These are phyloP conservation scores for Globisporangium mamillatum DNA, from an alignment of 352 stramenopile species.

Conservation along the genomic window DNA sequence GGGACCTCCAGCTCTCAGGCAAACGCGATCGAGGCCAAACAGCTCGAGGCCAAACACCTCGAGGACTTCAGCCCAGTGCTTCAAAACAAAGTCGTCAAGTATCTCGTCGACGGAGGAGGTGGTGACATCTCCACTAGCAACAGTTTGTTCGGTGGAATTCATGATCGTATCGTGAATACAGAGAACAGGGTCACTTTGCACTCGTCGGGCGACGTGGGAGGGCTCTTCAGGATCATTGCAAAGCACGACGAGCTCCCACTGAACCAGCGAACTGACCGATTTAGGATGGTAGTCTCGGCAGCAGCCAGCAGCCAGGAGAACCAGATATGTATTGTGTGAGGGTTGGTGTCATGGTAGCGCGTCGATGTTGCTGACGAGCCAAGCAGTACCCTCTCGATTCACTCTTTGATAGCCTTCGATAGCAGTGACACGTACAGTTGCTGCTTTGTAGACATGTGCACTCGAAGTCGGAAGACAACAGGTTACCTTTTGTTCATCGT, in stretches of 20 bases:
- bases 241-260: background rate
- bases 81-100: background rate
- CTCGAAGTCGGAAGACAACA: background rate
- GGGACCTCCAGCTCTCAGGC: background rate
- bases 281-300: background rate
- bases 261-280: slow-evolving; percentile 1
- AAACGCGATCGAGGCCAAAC: background rate
- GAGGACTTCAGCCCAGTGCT: background rate
- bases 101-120: background rate
- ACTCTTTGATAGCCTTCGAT: background rate
- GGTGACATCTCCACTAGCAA: background rate
- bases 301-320: background rate
- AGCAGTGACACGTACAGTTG: background rate
- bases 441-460: background rate
- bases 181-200: background rate
- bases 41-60: background rate
- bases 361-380: background rate
- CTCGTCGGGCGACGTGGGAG: background rate
- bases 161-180: background rate
- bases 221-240: background rate
- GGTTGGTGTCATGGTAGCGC: background rate
- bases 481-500: background rate
- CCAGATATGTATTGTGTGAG: background rate
- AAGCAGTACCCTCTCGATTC: background rate
- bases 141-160: background rate